phyloP scores from a whole-genome alignment of 2,329 filamentous ascomycete species.

The Acrodontium crateriforme region DNA sequence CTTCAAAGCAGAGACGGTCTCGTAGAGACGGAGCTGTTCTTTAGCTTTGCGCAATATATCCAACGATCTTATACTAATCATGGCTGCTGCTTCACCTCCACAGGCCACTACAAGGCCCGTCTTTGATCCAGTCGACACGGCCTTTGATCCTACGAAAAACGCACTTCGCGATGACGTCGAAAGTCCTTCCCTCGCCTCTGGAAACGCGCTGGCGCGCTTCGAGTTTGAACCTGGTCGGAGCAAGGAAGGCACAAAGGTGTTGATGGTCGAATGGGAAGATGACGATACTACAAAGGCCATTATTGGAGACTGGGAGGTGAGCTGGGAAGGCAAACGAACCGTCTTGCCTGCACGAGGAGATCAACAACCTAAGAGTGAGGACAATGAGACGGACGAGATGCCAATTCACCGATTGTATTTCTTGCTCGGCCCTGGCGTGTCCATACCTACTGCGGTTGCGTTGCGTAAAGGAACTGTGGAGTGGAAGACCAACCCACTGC shows the following conservation, averaged over 20 bases:
- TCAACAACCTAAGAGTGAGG: constrained; percentile 3
- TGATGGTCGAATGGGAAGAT: constrained; percentile 87
- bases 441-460: constrained; percentile 58
- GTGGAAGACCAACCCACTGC: constrained; percentile 62
- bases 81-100: too few species aligned
- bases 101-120: constrained; percentile 13
- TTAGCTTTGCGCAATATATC: too few species aligned
- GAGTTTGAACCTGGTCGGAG: constrained; percentile 68
- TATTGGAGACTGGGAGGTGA: constrained; percentile 56
- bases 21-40: too few species aligned
- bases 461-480: constrained; percentile 36
- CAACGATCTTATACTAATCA: too few species aligned
- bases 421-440: constrained; percentile 57
- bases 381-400: constrained; percentile 25
- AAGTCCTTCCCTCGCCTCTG: constrained; percentile 35
- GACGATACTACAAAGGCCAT: constrained; percentile 36
- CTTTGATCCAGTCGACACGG: constrained; percentile 31
- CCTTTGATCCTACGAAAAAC: constrained; percentile 11
- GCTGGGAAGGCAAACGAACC: constrained; percentile 65
- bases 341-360: constrained; percentile 46
- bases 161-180: constrained; percentile 18
- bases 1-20: too few species aligned
- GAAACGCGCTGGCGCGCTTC: constrained; percentile 62
- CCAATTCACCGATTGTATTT: constrained; percentile 59
- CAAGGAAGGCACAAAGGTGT: constrained; percentile 68